Percentiles rank a stretch among this genome's conserved stretches.
Conservation (phyloP, 208 protist genomes). For the Trypanosoma platydactyli region DNA sequence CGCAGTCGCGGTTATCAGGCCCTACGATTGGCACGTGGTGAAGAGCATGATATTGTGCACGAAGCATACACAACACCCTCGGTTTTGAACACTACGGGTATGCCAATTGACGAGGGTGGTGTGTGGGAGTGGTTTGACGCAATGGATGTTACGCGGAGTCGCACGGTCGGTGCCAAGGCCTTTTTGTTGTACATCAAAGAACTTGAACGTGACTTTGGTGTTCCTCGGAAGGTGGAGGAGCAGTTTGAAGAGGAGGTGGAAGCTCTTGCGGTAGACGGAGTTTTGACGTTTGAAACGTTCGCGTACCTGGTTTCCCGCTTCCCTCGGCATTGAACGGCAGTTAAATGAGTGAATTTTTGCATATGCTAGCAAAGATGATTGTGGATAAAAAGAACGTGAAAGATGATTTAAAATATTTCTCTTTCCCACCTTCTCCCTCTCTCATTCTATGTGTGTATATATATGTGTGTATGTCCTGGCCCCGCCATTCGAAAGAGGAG, state of each 20-base stretch:
- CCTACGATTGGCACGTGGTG: slow-evolving; percentile 58
- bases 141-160: slow-evolving; percentile 38
- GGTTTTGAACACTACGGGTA: slow-evolving; percentile 59
- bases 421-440: background rate
- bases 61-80: slow-evolving; percentile 25
- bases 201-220: slow-evolving; percentile 71
- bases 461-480: background rate
- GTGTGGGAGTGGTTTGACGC: slow-evolving; percentile 71
- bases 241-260: slow-evolving; percentile 43
- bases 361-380: slow-evolving; percentile 1
- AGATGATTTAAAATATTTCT: slow-evolving; percentile 7
- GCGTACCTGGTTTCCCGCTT: slow-evolving; percentile 78
- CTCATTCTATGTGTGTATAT: background rate
- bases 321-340: slow-evolving; percentile 32
- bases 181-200: slow-evolving; percentile 49
- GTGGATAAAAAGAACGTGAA: slow-evolving; percentile 1
- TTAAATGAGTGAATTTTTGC: background rate
- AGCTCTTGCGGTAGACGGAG: slow-evolving; percentile 46
- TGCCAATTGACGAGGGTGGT: slow-evolving; percentile 59
- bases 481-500: background rate
- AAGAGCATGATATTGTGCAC: slow-evolving; percentile 34
- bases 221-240: slow-evolving; percentile 36
- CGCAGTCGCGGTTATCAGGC: slow-evolving; percentile 78
- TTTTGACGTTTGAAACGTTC: slow-evolving; percentile 73
- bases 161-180: slow-evolving; percentile 37